Evolutionary conservation across 192 early-diverging fungal species (phyloP).

Genomic region (Coemansia nantahalensis): DNA sequence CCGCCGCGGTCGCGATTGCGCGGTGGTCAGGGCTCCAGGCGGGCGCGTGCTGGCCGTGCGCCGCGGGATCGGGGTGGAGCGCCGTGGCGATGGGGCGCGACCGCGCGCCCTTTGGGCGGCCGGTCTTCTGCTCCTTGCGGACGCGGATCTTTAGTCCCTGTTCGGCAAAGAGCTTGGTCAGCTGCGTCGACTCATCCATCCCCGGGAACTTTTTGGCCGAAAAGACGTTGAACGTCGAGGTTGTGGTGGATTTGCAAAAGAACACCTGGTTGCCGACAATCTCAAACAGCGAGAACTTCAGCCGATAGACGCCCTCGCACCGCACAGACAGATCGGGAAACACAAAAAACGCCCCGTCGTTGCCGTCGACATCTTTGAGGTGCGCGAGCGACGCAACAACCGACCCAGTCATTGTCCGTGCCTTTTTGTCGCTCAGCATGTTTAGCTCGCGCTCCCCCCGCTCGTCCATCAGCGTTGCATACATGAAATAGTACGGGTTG

Average conservation of each 20-base stretch:
- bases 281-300: constrained; percentile 89
- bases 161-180: constrained; percentile 91
- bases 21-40: constrained; percentile 14
- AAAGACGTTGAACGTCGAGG: constrained; percentile 83
- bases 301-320: constrained; percentile 84
- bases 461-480: constrained; percentile 83
- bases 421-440: constrained; percentile 86
- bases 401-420: constrained; percentile 88
- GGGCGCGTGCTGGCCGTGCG: constrained; percentile 5
- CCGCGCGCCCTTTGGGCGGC: constrained; percentile 41
- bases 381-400: constrained; percentile 91
- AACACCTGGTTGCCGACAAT: constrained; percentile 84
- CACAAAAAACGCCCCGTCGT: constrained; percentile 94
- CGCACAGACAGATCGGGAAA: constrained; percentile 95
- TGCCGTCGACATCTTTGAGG: constrained; percentile 81
- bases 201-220: constrained; percentile 97
- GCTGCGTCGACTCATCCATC: constrained; percentile 90
- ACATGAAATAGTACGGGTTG: constrained; percentile 98
- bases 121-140: constrained; percentile 71
- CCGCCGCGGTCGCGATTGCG: background rate
- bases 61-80: constrained; percentile 8
- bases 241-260: constrained; percentile 84
- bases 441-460: constrained; percentile 84
- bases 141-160: constrained; percentile 95
- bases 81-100: constrained; percentile 42